A percentile compares a stretch with the other conserved stretches of the same genome.
These are phyloP conservation scores for Phialemonium atrogriseum DNA, from an alignment of 2,329 filamentous ascomycete species.

Conservation along the genomic window DNA sequence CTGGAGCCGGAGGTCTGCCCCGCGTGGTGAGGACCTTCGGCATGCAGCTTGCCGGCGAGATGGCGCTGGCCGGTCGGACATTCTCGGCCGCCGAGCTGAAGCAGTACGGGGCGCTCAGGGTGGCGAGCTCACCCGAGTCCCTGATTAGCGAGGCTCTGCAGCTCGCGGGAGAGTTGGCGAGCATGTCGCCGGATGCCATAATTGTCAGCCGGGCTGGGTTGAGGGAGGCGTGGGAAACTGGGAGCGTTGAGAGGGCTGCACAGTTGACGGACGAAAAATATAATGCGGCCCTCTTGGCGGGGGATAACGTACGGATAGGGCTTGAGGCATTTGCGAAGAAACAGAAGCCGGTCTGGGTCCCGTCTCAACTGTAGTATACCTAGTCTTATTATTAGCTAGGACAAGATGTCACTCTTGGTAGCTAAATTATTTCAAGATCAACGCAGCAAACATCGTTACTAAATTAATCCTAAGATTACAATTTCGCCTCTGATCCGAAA, in stretches of 20 bases:
- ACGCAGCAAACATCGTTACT: too few relatives aligned
- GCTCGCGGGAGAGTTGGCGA: constrained; percentile 24
- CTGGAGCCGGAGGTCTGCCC: constrained; percentile 42
- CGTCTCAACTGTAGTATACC: constrained; percentile 35
- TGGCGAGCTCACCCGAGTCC: constrained; percentile 26
- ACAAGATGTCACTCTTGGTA: too few relatives aligned
- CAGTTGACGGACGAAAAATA: constrained; percentile 33
- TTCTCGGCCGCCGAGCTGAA: constrained; percentile 35
- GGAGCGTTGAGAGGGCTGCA: constrained; percentile 28
- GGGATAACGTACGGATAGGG: constrained; percentile 41
- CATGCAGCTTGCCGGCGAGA: constrained; percentile 38
- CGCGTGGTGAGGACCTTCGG: constrained; percentile 36
- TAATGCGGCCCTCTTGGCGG: constrained; percentile 26
- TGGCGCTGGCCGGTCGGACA: constrained; percentile 37
- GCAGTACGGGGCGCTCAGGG: constrained; percentile 16
- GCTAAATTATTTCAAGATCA: too few relatives aligned
- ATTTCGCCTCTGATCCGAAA: too few relatives aligned
- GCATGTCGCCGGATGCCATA: constrained; percentile 26
- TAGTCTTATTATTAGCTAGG: too few relatives aligned
- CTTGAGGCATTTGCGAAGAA: constrained; percentile 43
- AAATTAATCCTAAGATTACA: too few relatives aligned
- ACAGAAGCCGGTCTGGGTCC: constrained; percentile 37
- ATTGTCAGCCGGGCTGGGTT: constrained; percentile 30
- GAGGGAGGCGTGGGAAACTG: constrained; percentile 29
- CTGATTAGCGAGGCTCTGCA: constrained; percentile 26